Conservation (phyloP, 257 asterid genomes). For the Jacaranda copaia region DNA sequence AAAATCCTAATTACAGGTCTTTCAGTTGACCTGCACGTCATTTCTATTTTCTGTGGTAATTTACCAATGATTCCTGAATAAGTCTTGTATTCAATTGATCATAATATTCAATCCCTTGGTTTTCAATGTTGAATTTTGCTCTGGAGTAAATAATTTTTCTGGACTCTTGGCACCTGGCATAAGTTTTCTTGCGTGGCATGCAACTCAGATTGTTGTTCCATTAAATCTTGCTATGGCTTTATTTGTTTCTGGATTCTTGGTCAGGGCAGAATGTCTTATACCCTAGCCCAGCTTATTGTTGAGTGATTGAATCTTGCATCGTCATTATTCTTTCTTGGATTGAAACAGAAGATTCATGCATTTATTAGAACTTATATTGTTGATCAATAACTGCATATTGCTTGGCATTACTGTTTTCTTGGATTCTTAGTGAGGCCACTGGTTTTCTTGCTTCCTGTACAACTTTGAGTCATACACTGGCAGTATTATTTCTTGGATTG, state of each 20-base stretch:
- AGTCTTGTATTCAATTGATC: constrained; percentile 22
- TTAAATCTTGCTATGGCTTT: neutral
- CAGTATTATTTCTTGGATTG: neutral
- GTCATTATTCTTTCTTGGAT: neutral
- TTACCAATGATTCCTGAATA: constrained; percentile 12
- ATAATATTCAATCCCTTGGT: neutral
- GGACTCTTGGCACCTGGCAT: neutral
- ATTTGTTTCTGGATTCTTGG: constrained; percentile 6
- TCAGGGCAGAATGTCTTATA: neutral
- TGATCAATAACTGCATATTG: neutral
- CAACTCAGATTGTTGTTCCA: neutral
- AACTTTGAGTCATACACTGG: neutral
- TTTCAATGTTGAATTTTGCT: neutral
- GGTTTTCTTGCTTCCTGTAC: neutral
- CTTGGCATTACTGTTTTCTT: neutral
- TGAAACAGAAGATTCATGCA: neutral
- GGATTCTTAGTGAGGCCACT: constrained; percentile 3
- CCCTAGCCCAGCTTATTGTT: neutral
- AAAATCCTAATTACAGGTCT: constrained; percentile 92
- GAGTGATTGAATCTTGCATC: neutral
- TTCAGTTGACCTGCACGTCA: neutral
- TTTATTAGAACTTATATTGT: neutral
- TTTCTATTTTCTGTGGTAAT: neutral
- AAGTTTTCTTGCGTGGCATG: neutral
- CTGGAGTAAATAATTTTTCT: neutral